phyloP scores from a whole-genome alignment of 805 yeast species.

The Teunomyces tritomae region DNA sequence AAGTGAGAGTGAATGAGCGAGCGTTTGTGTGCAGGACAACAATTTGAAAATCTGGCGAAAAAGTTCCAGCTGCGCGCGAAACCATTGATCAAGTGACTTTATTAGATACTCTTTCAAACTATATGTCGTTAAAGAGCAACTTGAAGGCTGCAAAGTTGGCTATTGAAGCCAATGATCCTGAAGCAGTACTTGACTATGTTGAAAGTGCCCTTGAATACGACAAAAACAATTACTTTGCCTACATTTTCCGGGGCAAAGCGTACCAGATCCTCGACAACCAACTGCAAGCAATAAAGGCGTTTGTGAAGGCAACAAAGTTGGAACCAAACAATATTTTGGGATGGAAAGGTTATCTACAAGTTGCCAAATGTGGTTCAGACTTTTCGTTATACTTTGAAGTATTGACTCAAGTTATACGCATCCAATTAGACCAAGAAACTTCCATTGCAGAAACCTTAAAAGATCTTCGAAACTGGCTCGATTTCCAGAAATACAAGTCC shows the following conservation, averaged over 20 bases:
- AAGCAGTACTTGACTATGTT: constrained; percentile 56
- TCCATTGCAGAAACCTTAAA: constrained; percentile 48
- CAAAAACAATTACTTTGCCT: constrained; percentile 59
- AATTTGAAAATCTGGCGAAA: too few species aligned
- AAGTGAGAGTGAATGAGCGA: too few species aligned
- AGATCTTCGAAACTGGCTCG: constrained; percentile 47
- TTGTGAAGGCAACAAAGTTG: constrained; percentile 47
- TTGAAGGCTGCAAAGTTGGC: constrained; percentile 45
- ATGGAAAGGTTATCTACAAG: constrained; percentile 76
- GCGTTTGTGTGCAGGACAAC: background rate
- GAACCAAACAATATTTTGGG: constrained; percentile 57
- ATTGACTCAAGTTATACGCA: constrained; percentile 42
- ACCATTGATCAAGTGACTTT: background rate
- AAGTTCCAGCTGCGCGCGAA: too few species aligned
- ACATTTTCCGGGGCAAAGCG: constrained; percentile 71
- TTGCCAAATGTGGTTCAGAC: constrained; percentile 37
- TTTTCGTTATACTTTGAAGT: constrained; percentile 46
- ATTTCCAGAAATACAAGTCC: constrained; percentile 26
- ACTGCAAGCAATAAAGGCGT: constrained; percentile 41
- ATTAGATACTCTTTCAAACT: too few species aligned
- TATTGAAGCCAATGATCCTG: constrained; percentile 56
- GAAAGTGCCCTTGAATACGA: constrained; percentile 58
- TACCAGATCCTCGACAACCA: constrained; percentile 43
- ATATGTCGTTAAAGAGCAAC: constrained; percentile 23
- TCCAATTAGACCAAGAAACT: constrained; percentile 41